Evolutionary conservation across 345 rosid species (phyloP).

Genomic region (Cardamine occulta): DNA sequence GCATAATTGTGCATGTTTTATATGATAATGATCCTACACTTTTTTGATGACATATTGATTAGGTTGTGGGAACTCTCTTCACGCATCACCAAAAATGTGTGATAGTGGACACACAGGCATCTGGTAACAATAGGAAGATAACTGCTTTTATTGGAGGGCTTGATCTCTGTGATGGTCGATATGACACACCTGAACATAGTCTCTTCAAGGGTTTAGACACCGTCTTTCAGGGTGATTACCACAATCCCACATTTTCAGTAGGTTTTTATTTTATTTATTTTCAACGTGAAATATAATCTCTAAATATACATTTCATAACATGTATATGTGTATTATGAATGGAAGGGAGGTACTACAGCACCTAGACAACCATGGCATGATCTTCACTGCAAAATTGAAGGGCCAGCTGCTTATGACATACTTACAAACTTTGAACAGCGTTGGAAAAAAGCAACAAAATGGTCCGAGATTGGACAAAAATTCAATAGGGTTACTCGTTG

Average conservation of each 20-base stretch:
- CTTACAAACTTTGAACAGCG: constrained; percentile 91
- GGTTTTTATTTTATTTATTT: constrained; percentile 20
- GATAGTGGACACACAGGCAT: constrained; percentile 67
- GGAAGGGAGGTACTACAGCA: constrained; percentile 63
- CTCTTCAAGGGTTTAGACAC: constrained; percentile 59
- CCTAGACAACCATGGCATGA: constrained; percentile 97
- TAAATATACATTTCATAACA: too few species aligned
- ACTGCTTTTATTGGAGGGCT: constrained; percentile 67
- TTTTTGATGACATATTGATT: constrained; percentile 31
- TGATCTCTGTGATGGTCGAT: constrained; percentile 79
- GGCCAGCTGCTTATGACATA: constrained; percentile 94
- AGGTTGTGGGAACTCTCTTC: constrained; percentile 77
- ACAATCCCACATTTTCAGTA: constrained; percentile 66
- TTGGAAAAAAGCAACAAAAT: constrained; percentile 81
- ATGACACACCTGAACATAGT: constrained; percentile 71
- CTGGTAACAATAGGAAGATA: constrained; percentile 62
- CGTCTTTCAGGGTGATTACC: constrained; percentile 55
- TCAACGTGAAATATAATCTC: background rate
- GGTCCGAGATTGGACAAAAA: constrained; percentile 66
- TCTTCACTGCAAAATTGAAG: constrained; percentile 84
- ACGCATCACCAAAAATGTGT: constrained; percentile 79
- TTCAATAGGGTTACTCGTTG: constrained; percentile 67
- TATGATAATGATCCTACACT: background rate
- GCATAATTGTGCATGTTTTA: background rate
- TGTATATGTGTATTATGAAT: background rate